phyloP scores from a whole-genome alignment of 176 grass and related monocot species.

The Pharus latifolius region DNA sequence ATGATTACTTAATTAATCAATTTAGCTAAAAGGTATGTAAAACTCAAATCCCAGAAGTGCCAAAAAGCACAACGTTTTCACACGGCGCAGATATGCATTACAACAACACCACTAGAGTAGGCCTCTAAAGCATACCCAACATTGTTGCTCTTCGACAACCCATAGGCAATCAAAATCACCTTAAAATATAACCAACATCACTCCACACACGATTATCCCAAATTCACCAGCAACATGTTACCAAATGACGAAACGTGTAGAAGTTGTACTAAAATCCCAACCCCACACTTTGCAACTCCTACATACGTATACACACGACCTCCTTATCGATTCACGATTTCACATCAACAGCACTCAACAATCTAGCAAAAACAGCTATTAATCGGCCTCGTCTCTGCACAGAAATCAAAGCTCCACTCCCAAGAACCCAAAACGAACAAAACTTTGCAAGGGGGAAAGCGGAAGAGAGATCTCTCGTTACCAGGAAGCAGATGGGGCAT shows the following conservation, averaged over 20 bases:
- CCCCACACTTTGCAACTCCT: too few species aligned
- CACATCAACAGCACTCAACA: background rate
- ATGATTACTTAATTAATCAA: background rate
- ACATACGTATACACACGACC: too few species aligned
- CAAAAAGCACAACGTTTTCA: background rate
- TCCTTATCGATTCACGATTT: background rate
- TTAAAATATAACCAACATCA: background rate
- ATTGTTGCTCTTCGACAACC: background rate
- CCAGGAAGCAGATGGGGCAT: slow-evolving; percentile 98
- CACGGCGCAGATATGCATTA: background rate
- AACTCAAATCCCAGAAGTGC: background rate
- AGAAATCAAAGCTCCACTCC: background rate
- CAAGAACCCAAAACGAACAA: background rate
- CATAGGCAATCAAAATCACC: background rate
- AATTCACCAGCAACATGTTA: background rate
- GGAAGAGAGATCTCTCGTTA: slow-evolving; percentile 35
- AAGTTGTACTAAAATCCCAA: background rate
- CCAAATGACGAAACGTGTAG: background rate
- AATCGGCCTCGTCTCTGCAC: background rate
- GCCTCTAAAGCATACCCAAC: background rate
- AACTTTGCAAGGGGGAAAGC: background rate
- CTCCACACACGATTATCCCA: background rate
- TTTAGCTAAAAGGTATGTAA: background rate
- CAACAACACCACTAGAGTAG: background rate
- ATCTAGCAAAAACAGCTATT: background rate